Conservation (phyloP, 129 eudicot species). For the Escallonia rubra region DNA sequence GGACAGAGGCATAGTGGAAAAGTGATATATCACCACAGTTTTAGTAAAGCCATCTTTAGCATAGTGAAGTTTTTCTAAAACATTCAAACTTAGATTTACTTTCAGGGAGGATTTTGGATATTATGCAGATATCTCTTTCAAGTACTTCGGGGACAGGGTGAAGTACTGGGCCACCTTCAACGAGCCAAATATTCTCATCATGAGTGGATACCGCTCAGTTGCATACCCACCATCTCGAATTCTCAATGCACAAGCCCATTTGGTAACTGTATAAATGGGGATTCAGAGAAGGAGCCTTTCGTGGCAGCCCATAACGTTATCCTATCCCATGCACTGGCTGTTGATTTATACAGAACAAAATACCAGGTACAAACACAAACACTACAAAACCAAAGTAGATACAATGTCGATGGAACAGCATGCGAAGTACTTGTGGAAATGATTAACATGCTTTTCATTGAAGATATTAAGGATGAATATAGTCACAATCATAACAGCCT, state of each 20-base stretch:
- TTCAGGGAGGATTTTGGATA: conserved; percentile 57
- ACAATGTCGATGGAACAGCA: no score
- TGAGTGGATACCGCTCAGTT: conserved; percentile 56
- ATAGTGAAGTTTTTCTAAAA: no score
- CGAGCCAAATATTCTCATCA: conserved; percentile 58
- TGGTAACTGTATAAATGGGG: conserved; percentile 57
- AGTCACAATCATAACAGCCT: background rate
- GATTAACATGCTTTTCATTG: background rate
- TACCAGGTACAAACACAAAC: conserved; percentile 40
- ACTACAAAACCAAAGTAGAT: no score
- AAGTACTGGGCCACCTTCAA: conserved; percentile 67
- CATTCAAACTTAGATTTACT: no score
- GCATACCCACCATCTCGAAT: conserved; percentile 61
- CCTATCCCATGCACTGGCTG: conserved; percentile 59
- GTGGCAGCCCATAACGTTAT: conserved; percentile 70
- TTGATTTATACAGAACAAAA: conserved; percentile 41
- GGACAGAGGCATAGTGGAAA: no score
- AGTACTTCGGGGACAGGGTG: conserved; percentile 55
- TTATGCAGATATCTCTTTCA: conserved; percentile 60
- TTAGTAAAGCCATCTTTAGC: no score
- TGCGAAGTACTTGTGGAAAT: background rate
- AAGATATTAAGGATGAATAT: no score
- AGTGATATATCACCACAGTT: no score
- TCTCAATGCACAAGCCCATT: conserved; percentile 54
- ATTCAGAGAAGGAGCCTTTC: conserved; percentile 69